Percentiles rank a stretch among this genome's conserved stretches.
Evolutionary conservation across 2,329 filamentous ascomycete species (phyloP).

Genomic region (Ophiostoma sp.): DNA sequence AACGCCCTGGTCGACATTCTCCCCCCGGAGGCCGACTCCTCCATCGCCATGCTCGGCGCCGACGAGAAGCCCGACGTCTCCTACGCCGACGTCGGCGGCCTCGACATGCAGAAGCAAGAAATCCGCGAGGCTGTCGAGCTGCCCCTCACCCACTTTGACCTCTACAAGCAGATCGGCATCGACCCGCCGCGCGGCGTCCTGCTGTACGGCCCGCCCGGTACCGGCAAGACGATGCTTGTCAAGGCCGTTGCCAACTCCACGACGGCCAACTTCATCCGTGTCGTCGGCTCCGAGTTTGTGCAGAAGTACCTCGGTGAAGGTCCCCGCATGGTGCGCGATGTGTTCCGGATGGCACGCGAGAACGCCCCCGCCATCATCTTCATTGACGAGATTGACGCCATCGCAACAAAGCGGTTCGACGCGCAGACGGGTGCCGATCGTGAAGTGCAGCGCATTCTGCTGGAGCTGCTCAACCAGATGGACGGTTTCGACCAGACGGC

Average conservation of each 20-base stretch:
- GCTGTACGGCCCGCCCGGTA: slow-evolving; percentile 91
- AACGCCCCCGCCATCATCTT: slow-evolving; percentile 99
- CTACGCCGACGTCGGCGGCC: slow-evolving; percentile 92
- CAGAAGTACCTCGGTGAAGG: slow-evolving; percentile 98
- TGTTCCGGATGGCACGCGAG: slow-evolving; percentile 98
- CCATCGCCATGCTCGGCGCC: slow-evolving; percentile 93
- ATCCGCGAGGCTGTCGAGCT: slow-evolving; percentile 97
- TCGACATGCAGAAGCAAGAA: slow-evolving; percentile 99
- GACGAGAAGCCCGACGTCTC: slow-evolving; percentile 98
- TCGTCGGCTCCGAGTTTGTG: slow-evolving; percentile 96
- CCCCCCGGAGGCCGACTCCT: slow-evolving; percentile 96
- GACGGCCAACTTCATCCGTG: slow-evolving; percentile 95
- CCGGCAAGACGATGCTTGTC: slow-evolving; percentile 94
- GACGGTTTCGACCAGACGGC: slow-evolving; percentile 98
- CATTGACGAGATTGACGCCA: slow-evolving; percentile 98
- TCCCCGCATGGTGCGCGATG: slow-evolving; percentile 96
- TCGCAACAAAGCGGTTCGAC: slow-evolving; percentile 98
- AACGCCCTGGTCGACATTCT: slow-evolving; percentile 98
- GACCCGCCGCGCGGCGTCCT: slow-evolving; percentile 95
- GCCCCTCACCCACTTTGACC: slow-evolving; percentile 92
- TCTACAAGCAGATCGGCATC: slow-evolving; percentile 99
- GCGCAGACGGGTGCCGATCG: slow-evolving; percentile 96
- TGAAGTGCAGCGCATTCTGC: slow-evolving; percentile 96
- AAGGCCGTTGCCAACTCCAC: slow-evolving; percentile 98
- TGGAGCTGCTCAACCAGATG: slow-evolving; percentile 98